Base-by-base conservation (phyloP, 129 eudicot genomes). In the Helianthus tuberosus region DNA sequence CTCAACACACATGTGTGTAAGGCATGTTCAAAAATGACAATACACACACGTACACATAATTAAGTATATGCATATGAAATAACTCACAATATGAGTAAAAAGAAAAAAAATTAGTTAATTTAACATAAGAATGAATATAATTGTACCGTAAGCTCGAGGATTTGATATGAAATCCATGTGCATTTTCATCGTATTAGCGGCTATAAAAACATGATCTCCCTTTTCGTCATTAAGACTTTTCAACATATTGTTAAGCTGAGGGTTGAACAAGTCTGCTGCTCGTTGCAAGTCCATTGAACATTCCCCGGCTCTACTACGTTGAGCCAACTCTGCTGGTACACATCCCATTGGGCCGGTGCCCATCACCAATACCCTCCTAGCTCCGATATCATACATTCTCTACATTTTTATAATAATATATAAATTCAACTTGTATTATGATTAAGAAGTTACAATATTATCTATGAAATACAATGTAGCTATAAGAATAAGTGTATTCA, bases 311-410 rank as follows among this genome's bases (percentile, higher is more conserved):
- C 80, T 60, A 44, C 97, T 84, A 11, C 83, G 77, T 50, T 73
- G 85, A 6, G 97, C 97, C 76, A 84, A 27, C 70, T 88, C 97
- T 0, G 96, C 90, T 6, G 96, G 97, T n/a, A 86, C 97, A 12
- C 97, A 88, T 5, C 97, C 97, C 82, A 88, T 71, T 1, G 97
- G 97, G 0, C 93, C 96, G 0, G 90, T 84, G 6, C 96, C 97
- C n/a, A 93, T 91, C 68, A 91, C 97, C 61, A 88, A 29, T 0
- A 91, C 92, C 61, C 87, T 72, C 1, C 92, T 77, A 10, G 86
- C 87, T 41, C 92, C 92, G 27, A 75, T 52, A 6, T 81, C 84
- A 32, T 84, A 81, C 46, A 91, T 70, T 75, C 51, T 84, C 97
- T 91, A 82, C 74, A 70, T 27, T 41, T 23, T 53, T 1, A 39